Evolutionary conservation across 2,329 filamentous ascomycete species (phyloP).

Genomic region (Colletotrichum cereale): DNA sequence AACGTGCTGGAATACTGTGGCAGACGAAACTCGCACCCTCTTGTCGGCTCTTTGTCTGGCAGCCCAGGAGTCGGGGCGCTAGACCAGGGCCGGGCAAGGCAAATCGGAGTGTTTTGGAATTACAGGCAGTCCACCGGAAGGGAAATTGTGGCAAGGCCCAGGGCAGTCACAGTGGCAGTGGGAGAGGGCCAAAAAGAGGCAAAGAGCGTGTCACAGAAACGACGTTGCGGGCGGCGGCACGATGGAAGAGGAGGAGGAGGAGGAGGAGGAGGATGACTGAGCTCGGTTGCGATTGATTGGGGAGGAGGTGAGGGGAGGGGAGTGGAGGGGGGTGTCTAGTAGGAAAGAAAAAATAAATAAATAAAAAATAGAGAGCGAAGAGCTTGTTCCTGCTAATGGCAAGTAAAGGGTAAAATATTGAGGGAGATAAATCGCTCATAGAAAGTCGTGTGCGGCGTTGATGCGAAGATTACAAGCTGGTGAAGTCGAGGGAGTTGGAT

Average conservation of each 20-base stretch:
- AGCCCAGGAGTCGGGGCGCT: background rate
- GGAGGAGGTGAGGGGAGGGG: too few species aligned
- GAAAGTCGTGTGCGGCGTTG: slow-evolving; percentile 10
- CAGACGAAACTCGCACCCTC: slow-evolving; percentile 6
- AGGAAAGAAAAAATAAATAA: background rate
- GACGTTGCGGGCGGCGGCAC: slow-evolving; percentile 37
- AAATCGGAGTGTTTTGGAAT: slow-evolving; percentile 34
- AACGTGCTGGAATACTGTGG: slow-evolving; percentile 37
- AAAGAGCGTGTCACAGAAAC: slow-evolving; percentile 31
- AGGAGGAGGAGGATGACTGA: slow-evolving; percentile 3
- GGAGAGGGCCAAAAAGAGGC: background rate
- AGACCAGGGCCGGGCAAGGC: slow-evolving; percentile 30
- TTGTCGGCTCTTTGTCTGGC: background rate
- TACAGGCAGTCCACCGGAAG: background rate
- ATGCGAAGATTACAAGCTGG: slow-evolving; percentile 34
- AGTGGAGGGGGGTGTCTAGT: background rate
- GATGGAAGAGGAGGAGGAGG: background rate
- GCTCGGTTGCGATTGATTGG: slow-evolving; percentile 14
- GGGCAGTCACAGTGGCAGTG: background rate
- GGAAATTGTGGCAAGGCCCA: slow-evolving; percentile 1
- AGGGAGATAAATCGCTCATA: slow-evolving; percentile 41
- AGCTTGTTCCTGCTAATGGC: background rate
- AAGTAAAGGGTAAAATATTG: background rate
- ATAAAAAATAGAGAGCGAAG: background rate
- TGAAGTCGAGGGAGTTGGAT: slow-evolving; percentile 39